phyloP scores from a whole-genome alignment of 352 stramenopile genomes.

The Albugo laibachii region DNA sequence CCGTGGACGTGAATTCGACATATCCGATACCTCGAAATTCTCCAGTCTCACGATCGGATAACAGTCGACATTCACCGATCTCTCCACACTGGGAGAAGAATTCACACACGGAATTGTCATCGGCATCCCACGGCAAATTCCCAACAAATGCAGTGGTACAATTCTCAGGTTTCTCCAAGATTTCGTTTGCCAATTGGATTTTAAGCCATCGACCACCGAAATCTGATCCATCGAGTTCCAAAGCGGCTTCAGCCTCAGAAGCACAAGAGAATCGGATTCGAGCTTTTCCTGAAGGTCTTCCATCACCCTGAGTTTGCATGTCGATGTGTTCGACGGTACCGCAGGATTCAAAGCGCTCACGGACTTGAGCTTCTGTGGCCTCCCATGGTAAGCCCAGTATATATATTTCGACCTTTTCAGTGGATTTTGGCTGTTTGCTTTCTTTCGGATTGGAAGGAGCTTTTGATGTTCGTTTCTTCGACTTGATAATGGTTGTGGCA shows the following conservation, averaged over 20 bases:
- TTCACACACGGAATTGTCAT: conserved; percentile 86
- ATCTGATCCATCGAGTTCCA: conserved; percentile 86
- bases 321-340: conserved; percentile 73
- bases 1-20: conserved; percentile 91
- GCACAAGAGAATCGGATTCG: conserved; percentile 82
- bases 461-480: conserved; percentile 4
- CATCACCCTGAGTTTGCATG: conserved; percentile 76
- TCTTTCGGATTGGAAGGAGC: conserved; percentile 16
- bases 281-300: conserved; percentile 86
- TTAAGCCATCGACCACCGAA: conserved; percentile 92
- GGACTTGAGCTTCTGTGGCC: conserved; percentile 86
- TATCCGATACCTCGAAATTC: conserved; percentile 97
- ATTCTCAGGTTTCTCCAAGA: conserved; percentile 85
- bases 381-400: conserved; percentile 92
- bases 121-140: conserved; percentile 93
- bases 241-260: conserved; percentile 50
- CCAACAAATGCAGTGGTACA: conserved; percentile 95
- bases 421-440: conserved; percentile 15
- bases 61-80: conserved; percentile 88
- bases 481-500: background rate
- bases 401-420: conserved; percentile 51
- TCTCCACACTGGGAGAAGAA: conserved; percentile 91
- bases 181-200: conserved; percentile 78
- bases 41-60: conserved; percentile 91
- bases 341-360: conserved; percentile 86